Percentiles rank a stretch among this genome's conserved stretches.
Evolutionary conservation across 2,329 filamentous ascomycete species (phyloP).

Genomic region (Trichophyton verrucosum): DNA sequence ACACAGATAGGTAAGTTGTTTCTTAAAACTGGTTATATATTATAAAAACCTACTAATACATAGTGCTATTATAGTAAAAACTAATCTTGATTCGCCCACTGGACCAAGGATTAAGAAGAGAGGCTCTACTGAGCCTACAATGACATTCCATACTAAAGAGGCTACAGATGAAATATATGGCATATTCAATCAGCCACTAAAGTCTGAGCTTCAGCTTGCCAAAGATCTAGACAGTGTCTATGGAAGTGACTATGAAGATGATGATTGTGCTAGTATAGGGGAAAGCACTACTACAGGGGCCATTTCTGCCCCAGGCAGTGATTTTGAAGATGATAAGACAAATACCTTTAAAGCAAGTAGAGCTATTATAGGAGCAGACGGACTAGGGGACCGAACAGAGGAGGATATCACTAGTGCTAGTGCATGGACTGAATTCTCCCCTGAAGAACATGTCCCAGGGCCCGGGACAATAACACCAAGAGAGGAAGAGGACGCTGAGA

Average conservation of each 20-base stretch:
- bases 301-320: constrained; percentile 50
- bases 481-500: constrained; percentile 12
- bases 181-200: constrained; percentile 81
- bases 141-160: constrained; percentile 91
- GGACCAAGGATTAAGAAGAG: constrained; percentile 74
- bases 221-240: constrained; percentile 52
- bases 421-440: constrained; percentile 82
- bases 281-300: constrained; percentile 73
- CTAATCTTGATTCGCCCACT: constrained; percentile 81
- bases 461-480: constrained; percentile 17
- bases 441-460: constrained; percentile 55
- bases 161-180: constrained; percentile 97
- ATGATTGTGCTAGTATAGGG: constrained; percentile 70
- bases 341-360: constrained; percentile 28
- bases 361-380: constrained; percentile 24
- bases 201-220: constrained; percentile 33
- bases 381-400: constrained; percentile 29
- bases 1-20: constrained; percentile 65
- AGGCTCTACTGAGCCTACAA: constrained; percentile 70
- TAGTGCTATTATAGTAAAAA: constrained; percentile 57
- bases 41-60: constrained; percentile 14
- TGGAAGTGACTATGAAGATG: constrained; percentile 51
- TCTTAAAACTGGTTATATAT: constrained; percentile 21
- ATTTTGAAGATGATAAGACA: constrained; percentile 50
- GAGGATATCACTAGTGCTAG: constrained; percentile 49